Evolutionary conservation across 2,329 filamentous ascomycete species (phyloP), one percentile per base, ranked within the genome.

Genomic region (Colletotrichum kahawae): DNA sequence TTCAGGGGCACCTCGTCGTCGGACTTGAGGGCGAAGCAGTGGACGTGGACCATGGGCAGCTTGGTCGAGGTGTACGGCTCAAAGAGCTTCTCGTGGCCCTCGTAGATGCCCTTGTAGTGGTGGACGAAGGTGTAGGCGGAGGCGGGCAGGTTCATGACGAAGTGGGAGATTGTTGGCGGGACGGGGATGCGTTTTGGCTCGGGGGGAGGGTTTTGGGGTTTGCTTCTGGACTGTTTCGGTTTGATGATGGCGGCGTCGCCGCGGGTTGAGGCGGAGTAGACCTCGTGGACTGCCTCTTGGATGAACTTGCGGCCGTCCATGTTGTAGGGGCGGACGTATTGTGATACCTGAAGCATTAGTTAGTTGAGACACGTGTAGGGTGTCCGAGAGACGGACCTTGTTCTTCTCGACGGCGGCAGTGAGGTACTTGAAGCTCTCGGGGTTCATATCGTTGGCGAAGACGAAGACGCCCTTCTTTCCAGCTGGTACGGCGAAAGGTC

Each of bases 371-470:
- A 13, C 14, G 31, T 54, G 24, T 29, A 21, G 0, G 43, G 18
- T 34, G 3, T 4, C 8, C 0, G 16, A 13, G 27, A 36, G 33
- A 70, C 82, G 76, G 77, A 95, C 95, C 87, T 97, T 98, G 86
- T 99, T 99, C 76, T 90, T 89, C 67, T 85, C 84, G 67, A 97
- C 89, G 10, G 94, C 94, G 43, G 93, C 90, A 33, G 89, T 84
- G 80, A 99, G 91, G 77, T 92, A 93, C 70, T 88, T 90, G 84
- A 92, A 95, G 79, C 95, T 96, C 80, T 97, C 94, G 0, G 96
- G 96, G 82, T 99, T 99, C 82, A 98, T 93, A 83, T 99, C 97
- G 84, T 98, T 99, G 51, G 96, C 97, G 93, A 95, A 98, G 21
- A 98, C 96, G 79, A 98, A 98, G 33, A 97, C 95, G 51, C 92